phyloP scores from a whole-genome alignment of 2,329 filamentous ascomycete genomes.

The Lecanicillium sp. region DNA sequence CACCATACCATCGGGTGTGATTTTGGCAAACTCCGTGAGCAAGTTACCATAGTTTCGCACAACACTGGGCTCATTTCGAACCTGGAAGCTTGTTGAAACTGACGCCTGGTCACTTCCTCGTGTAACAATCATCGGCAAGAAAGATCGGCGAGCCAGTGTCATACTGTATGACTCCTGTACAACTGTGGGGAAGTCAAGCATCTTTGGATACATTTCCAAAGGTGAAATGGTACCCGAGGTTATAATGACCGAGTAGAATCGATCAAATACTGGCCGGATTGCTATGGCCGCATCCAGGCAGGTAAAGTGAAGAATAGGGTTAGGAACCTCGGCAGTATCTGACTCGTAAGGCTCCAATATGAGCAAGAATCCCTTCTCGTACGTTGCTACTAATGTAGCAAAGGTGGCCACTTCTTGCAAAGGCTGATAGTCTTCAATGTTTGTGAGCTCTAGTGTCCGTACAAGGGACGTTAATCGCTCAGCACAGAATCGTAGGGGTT shows the following conservation, averaged over 20 bases:
- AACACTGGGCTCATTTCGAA: constrained; percentile 92
- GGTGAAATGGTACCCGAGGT: constrained; percentile 96
- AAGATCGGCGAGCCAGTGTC: constrained; percentile 90
- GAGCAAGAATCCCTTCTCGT: constrained; percentile 90
- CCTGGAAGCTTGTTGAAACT: constrained; percentile 89
- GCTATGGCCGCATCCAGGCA: constrained; percentile 96
- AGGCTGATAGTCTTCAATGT: constrained; percentile 95
- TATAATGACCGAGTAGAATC: constrained; percentile 96
- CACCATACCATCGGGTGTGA: constrained; percentile 96
- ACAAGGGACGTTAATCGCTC: constrained; percentile 92
- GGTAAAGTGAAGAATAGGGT: constrained; percentile 94
- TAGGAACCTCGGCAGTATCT: constrained; percentile 89
- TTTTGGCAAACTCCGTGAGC: constrained; percentile 87
- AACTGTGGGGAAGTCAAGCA: constrained; percentile 88
- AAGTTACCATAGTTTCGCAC: constrained; percentile 94
- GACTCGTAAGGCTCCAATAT: constrained; percentile 98
- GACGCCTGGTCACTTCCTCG: constrained; percentile 89
- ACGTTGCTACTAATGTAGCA: constrained; percentile 90
- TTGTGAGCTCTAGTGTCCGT: constrained; percentile 88
- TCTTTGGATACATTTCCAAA: constrained; percentile 97
- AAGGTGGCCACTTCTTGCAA: constrained; percentile 97
- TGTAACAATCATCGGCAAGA: constrained; percentile 96
- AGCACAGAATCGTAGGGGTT: constrained; percentile 88
- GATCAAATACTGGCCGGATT: constrained; percentile 94
- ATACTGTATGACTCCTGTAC: constrained; percentile 97